Base-by-base conservation (phyloP, 768 basidiomycete genomes). In the Agrocybe pediades region DNA sequence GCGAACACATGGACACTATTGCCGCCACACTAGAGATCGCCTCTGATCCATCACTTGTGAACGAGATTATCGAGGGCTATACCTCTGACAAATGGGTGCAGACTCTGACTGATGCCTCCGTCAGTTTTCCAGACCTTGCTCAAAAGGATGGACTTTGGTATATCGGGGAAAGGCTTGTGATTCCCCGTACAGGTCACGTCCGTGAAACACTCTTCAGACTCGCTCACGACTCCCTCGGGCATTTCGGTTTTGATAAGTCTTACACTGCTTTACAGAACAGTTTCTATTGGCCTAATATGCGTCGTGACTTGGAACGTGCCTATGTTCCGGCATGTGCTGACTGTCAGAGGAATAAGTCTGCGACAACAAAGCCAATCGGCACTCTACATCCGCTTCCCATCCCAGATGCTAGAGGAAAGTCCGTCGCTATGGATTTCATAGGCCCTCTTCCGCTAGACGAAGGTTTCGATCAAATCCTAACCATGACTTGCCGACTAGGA, bases 261-360 rank as follows among this genome's bases (percentile, higher is more conserved):
- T 72, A 71, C 43, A 59, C 42, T 0, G 6, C 53, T 0, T 44
- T 75, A 0, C 17, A 59, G 0, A 27, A 59, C 0, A 54, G 62
- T 1, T 74, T 62, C 43, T 74, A 67, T 42, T 68, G 70, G 71
- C 65, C 67, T 26, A 62, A 68, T 39, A 75, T 75, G 74, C 55
- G 69, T 46, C 45, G 17, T 1, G 59, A 71, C 24, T 57, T 76
- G 0, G 69, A 70, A 47, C 8, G 47, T 0, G 29, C 58, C 2
- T 77, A 78, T 49, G 60, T 79, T 1, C 67, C 67, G 0, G 47
- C 56, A 0, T 71, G 73, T 46, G 13, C 36, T 0, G 61, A 67
- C 0, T 81, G 78, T 36, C 69, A 73, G 40, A 49, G 65, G 0
- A 72, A 77, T 59, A 80, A 80, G 54, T 53, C 58, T 0, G 24